phyloP scores from a whole-genome alignment of 768 basidiomycete genomes.

The Amanita thiersii region DNA sequence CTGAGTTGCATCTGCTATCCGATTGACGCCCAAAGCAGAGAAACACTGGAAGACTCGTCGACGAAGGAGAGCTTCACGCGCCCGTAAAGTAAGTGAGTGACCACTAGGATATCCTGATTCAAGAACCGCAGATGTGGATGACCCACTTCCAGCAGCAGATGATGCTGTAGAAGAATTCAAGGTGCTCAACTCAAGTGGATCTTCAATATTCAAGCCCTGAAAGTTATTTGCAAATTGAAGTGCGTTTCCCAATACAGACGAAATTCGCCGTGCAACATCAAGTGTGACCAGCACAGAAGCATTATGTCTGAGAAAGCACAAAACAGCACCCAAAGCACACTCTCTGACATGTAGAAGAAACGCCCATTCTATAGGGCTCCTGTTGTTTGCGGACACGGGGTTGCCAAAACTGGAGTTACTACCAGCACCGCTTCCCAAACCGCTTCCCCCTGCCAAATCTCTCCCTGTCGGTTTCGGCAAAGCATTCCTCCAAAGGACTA shows the following conservation, averaged over 20 bases:
- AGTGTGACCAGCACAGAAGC: constrained; percentile 68
- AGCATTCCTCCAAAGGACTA: constrained; percentile 96
- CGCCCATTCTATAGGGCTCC: constrained; percentile 76
- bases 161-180: background rate
- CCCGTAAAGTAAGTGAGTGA: constrained; percentile 47
- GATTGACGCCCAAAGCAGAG: constrained; percentile 66
- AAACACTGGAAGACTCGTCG: constrained; percentile 89
- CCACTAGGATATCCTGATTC: constrained; percentile 30
- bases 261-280: constrained; percentile 84
- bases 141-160: background rate
- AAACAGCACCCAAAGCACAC: constrained; percentile 80
- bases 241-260: constrained; percentile 81
- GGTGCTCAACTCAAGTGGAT: constrained; percentile 23
- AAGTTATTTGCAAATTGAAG: constrained; percentile 88
- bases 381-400: constrained; percentile 34
- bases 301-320: constrained; percentile 84
- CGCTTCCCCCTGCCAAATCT: constrained; percentile 31
- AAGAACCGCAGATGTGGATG: constrained; percentile 6
- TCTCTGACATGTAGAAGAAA: constrained; percentile 90
- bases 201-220: constrained; percentile 60
- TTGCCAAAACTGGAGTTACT: constrained; percentile 1
- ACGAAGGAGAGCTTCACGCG: constrained; percentile 77
- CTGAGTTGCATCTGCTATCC: constrained; percentile 81
- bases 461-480: constrained; percentile 92
- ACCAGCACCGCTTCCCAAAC: background rate